phyloP scores from a whole-genome alignment of 1,284 basidiomycete genomes.

The Trametes polyzona region DNA sequence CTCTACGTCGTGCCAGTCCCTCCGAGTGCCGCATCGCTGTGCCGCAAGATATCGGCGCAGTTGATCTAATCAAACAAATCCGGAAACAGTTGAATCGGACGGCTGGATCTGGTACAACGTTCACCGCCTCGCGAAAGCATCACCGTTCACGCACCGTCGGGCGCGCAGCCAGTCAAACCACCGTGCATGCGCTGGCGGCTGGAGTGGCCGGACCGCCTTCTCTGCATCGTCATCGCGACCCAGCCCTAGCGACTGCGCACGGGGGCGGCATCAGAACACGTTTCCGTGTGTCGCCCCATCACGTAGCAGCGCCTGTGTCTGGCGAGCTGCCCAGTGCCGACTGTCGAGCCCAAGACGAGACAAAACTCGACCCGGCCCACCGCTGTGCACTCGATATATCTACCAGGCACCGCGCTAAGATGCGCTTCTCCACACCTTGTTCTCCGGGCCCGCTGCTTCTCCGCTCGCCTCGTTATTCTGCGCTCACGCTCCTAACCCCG shows the following conservation, averaged over 20 bases:
- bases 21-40: background rate
- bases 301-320: constrained; percentile 9
- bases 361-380: constrained; percentile 27
- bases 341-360: constrained; percentile 27
- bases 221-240: constrained; percentile 26
- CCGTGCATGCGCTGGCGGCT: background rate
- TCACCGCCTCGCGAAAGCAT: constrained; percentile 8
- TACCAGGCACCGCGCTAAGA: constrained; percentile 1
- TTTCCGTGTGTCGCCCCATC: constrained; percentile 15
- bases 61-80: constrained; percentile 11
- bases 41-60: background rate
- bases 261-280: constrained; percentile 20
- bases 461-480: background rate
- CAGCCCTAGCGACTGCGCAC: constrained; percentile 18
- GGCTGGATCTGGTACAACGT: background rate
- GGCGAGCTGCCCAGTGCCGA: constrained; percentile 4
- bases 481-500: background rate
- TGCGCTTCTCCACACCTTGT: constrained; percentile 8
- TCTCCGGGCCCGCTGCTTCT: background rate
- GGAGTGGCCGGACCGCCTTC: background rate
- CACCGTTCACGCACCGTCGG: constrained; percentile 5
- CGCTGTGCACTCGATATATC: constrained; percentile 14
- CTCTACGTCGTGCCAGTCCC: background rate
- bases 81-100: constrained; percentile 1
- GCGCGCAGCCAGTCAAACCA: too few relatives aligned